phyloP scores from a whole-genome alignment of 148 eudicot genomes.

The Pharnaceum exiguum region DNA sequence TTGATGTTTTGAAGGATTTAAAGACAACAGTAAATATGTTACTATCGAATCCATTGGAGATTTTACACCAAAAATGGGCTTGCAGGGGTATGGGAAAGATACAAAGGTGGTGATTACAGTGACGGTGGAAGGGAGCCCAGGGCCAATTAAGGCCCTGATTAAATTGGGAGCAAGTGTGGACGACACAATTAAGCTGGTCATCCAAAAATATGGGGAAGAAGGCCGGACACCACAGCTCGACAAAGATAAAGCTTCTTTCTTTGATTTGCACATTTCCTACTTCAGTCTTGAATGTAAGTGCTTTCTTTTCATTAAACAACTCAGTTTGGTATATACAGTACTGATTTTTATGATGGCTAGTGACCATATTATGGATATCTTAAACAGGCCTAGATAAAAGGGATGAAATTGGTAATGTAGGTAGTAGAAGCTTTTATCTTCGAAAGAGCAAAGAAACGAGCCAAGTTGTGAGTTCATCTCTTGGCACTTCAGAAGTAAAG shows the following conservation, averaged over 20 bases:
- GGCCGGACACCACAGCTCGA: conserved; percentile 62
- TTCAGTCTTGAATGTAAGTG: conserved; percentile 80
- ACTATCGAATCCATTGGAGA: too few relatives aligned
- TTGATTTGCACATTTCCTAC: conserved; percentile 64
- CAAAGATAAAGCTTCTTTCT: conserved; percentile 33
- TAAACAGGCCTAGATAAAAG: conserved; percentile 56
- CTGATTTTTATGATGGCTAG: background rate
- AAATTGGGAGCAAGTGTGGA: conserved; percentile 76
- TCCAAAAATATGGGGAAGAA: conserved; percentile 58
- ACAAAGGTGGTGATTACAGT: conserved; percentile 79
- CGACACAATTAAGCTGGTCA: conserved; percentile 61
- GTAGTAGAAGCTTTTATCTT: conserved; percentile 81
- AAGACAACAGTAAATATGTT: too few relatives aligned
- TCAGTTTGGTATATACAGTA: background rate
- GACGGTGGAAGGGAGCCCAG: conserved; percentile 83
- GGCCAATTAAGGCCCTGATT: conserved; percentile 65
- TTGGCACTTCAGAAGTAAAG: conserved; percentile 7
- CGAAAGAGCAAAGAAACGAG: conserved; percentile 32
- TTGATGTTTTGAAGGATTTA: too few relatives aligned
- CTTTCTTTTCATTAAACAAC: background rate
- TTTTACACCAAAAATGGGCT: background rate
- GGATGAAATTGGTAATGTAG: conserved; percentile 67
- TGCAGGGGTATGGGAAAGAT: conserved; percentile 56
- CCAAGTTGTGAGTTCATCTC: background rate
- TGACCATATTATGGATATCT: background rate